phyloP scores from a whole-genome alignment of 768 basidiomycete genomes.

The Auriscalpium orientale region DNA sequence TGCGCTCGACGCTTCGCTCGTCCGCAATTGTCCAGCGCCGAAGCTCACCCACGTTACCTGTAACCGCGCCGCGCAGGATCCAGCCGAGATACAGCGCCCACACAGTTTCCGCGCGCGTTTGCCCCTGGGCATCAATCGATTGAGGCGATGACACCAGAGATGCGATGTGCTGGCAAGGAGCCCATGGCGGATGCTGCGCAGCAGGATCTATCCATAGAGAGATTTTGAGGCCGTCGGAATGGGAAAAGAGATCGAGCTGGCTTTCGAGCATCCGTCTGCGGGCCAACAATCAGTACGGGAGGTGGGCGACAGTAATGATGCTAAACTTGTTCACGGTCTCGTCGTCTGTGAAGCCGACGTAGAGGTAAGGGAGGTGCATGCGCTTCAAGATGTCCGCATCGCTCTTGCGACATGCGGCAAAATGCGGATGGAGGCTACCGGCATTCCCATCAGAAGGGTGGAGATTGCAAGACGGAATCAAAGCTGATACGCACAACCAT shows the following conservation, averaged over 20 bases:
- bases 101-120: neutral
- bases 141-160: too few species aligned
- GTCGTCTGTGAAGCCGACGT: neutral
- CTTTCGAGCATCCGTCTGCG: neutral
- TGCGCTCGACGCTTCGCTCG: neutral
- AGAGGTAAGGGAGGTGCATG: neutral
- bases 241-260: neutral
- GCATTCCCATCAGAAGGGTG: neutral
- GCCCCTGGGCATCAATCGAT: neutral
- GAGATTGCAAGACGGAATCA: neutral
- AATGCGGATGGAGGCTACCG: neutral
- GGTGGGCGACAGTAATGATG: neutral
- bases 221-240: neutral
- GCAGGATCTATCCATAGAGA: neutral
- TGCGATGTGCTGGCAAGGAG: neutral
- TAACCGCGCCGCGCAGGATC: neutral
- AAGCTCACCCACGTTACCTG: neutral
- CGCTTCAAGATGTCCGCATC: neutral
- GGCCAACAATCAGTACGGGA: neutral
- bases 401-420: neutral
- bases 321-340: neutral
- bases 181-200: neutral
- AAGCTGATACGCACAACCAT: neutral
- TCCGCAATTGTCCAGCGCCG: neutral
- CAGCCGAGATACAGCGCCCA: neutral